Evolutionary conservation across 257 asterid species (phyloP), one percentile per base, ranked within the genome.

Genomic region (Jacaranda mimosifolia): DNA sequence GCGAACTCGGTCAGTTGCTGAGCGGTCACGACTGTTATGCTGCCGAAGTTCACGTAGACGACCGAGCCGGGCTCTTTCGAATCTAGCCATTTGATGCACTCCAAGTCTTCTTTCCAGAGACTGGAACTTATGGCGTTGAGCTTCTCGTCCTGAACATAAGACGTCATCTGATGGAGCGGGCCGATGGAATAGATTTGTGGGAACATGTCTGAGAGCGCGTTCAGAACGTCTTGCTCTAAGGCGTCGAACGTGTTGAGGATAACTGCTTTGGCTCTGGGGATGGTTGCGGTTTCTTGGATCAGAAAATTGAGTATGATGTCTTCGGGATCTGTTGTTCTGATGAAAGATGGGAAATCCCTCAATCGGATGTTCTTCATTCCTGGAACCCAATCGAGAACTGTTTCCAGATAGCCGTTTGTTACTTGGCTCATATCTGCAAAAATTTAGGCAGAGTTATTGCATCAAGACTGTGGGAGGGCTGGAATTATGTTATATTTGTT

Each of bases 171-270:
- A 0, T 85, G 89, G 36, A 89, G 82, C 0, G 92, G 89, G 19
- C 92, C 94, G 3, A 89, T 14, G 15, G 76, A 56, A 81, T 69
- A 85, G 26, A 87, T 63, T 0, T 32, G 53, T 5, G 86, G 79
- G 40, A 71, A 69, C 78, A 77, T 60, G 77, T 83, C 55, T 0
- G 89, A 83, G 17, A 87, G 84, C 5, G 83, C 81, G 18, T 11
- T 4, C 2, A 89, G 3, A 3, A 64, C 79, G 48, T 77, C 89
- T 1, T 26, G 70, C 49, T 89, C 94, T 0, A 89, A 13, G 1
- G 75, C 85, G 18, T 84, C 84, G 72, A 89, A 87, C 17, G 91
- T 81, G 89, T 89, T 89, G 79, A 89, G n/a, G 45, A 87, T 63
- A 11, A 89, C 1, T 15, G 89, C 91, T 14, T 66, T 62, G 32